A percentile compares a stretch with the other conserved stretches of the same genome.
Conservation (phyloP, 1,139 yeast species). For the Pichia sp. region DNA sequence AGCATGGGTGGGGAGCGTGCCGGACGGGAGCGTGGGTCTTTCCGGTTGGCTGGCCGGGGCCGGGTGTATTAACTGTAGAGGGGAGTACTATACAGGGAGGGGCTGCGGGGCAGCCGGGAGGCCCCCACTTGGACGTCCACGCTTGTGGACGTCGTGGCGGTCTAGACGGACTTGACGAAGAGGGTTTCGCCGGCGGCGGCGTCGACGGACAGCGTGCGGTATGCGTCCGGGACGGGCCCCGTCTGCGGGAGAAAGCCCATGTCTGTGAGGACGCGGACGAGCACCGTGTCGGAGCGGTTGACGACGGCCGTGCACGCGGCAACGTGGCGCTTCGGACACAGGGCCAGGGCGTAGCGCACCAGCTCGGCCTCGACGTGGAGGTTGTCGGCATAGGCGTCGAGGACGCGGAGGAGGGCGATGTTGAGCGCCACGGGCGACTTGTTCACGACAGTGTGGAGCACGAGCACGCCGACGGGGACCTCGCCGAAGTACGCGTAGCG, state of each 20-base stretch:
- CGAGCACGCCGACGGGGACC: conserved; percentile 66
- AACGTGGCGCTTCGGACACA: conserved; percentile 44
- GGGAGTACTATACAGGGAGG: background rate
- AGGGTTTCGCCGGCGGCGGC: background rate
- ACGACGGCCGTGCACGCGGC: conserved; percentile 19
- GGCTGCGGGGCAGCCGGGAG: too few species aligned
- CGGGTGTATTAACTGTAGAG: background rate
- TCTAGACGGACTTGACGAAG: background rate
- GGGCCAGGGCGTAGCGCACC: conserved; percentile 49
- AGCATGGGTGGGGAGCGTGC: background rate
- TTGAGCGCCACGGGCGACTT: conserved; percentile 47
- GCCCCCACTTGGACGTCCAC: too few species aligned
- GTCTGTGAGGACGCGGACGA: conserved; percentile 6
- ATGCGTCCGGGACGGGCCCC: background rate
- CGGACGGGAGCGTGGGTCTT: background rate
- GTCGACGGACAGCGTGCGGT: background rate
- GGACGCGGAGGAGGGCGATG: conserved; percentile 63
- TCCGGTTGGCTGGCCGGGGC: background rate
- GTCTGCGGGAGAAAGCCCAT: conserved; percentile 15
- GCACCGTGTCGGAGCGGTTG: conserved; percentile 4
- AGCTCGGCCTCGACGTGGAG: conserved; percentile 61
- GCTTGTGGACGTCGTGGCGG: background rate
- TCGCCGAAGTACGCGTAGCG: conserved; percentile 31
- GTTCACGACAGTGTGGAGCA: conserved; percentile 44
- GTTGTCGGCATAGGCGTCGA: conserved; percentile 50